Conservation (phyloP, 2,329 filamentous ascomycete species). For the Neonectria coccinea region DNA sequence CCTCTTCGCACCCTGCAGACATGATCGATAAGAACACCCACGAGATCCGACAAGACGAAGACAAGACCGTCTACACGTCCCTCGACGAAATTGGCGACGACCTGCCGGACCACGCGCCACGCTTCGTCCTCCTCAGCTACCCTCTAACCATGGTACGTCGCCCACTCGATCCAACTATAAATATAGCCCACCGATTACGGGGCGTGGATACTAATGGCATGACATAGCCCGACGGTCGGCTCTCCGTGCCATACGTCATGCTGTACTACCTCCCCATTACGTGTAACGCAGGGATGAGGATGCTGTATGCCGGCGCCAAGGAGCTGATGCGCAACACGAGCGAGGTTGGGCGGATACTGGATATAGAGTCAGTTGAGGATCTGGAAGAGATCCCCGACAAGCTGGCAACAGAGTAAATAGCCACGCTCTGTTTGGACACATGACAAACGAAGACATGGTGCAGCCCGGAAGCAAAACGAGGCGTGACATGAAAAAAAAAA, state of each 20-base stretch:
- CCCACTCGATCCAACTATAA: background rate
- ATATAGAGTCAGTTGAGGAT: conserved; percentile 84
- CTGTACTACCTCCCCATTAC: conserved; percentile 95
- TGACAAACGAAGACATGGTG: conserved; percentile 18
- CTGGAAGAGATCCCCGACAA: conserved; percentile 82
- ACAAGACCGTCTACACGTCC: conserved; percentile 80
- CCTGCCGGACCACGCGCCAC: conserved; percentile 89
- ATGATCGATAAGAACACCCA: conserved; percentile 90
- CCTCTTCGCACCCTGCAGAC: conserved; percentile 64
- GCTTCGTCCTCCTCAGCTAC: conserved; percentile 91
- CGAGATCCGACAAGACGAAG: conserved; percentile 87
- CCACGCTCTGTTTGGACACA: background rate
- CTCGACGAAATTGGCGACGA: conserved; percentile 87
- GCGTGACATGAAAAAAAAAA: conserved; percentile 4
- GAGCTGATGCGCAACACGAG: conserved; percentile 94
- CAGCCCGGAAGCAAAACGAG: conserved; percentile 6
- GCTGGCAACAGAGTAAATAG: conserved; percentile 47
- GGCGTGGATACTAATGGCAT: conserved; percentile 29
- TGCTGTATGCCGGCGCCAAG: conserved; percentile 96
- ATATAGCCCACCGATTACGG: background rate
- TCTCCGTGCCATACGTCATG: conserved; percentile 92
- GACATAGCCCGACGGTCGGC: conserved; percentile 78
- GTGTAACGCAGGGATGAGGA: conserved; percentile 86
- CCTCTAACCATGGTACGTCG: conserved; percentile 83
- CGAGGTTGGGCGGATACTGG: conserved; percentile 88